These are phyloP conservation scores for Penicillium sp. DNA, from an alignment of 2,329 filamentous ascomycete species.

Conservation along the genomic window DNA sequence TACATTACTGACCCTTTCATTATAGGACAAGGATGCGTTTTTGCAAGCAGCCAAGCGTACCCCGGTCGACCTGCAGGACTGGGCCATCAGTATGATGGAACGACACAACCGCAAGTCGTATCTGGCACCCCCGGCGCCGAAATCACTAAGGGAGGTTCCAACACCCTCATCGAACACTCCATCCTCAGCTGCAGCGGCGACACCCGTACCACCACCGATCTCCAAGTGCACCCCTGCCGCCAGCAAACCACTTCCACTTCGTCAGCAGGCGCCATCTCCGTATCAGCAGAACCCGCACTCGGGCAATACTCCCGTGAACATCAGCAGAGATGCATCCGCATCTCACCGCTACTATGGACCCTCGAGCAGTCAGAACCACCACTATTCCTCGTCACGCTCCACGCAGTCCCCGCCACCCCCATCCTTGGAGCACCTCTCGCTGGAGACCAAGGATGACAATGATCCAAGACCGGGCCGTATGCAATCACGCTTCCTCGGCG, in stretches of 20 bases:
- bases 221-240: constrained; percentile 36
- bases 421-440: constrained; percentile 45
- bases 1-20: constrained; percentile 16
- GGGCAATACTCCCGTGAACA: constrained; percentile 66
- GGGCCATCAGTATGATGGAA: constrained; percentile 93
- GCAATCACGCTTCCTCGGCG: constrained; percentile 30
- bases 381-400: constrained; percentile 25
- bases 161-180: constrained; percentile 43
- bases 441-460: constrained; percentile 39
- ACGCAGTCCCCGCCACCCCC: constrained; percentile 36
- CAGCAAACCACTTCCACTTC: constrained; percentile 23
- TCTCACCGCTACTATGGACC: constrained; percentile 21
- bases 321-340: constrained; percentile 35
- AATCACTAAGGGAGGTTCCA: constrained; percentile 61
- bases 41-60: constrained; percentile 95
- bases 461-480: constrained; percentile 28
- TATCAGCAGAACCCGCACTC: constrained; percentile 32
- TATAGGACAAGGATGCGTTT: constrained; percentile 85
- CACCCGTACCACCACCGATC: constrained; percentile 31
- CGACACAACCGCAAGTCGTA: constrained; percentile 94
- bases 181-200: constrained; percentile 44
- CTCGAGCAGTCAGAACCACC: constrained; percentile 17
- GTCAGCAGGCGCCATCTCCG: constrained; percentile 20
- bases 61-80: constrained; percentile 87
- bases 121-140: constrained; percentile 75